Conservation (phyloP, 192 early-diverging fungal species). For the Powellomyces hirtus region DNA sequence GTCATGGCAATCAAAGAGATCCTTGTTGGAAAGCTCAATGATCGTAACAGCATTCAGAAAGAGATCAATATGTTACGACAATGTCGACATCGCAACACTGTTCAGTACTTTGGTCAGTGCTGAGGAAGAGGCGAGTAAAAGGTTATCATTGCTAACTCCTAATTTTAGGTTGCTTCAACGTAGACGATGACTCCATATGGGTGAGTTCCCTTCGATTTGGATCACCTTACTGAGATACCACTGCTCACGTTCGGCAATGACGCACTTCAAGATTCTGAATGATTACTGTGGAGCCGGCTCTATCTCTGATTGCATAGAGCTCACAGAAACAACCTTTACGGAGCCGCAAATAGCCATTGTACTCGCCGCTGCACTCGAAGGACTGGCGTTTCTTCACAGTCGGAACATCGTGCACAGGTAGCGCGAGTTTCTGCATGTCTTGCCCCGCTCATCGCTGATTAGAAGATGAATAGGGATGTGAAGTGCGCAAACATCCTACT, state of each 20-base stretch:
- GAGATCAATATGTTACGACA: constrained; percentile 46
- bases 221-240: neutral
- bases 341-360: constrained; percentile 37
- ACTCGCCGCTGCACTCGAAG: constrained; percentile 36
- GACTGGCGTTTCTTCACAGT: constrained; percentile 39
- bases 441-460: neutral
- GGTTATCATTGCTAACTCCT: neutral
- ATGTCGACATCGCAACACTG: constrained; percentile 43
- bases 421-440: neutral
- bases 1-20: constrained; percentile 45
- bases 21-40: constrained; percentile 30
- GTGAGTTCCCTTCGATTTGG: neutral
- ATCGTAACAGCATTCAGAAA: constrained; percentile 35
- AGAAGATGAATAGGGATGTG: constrained; percentile 21
- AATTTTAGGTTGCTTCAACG: constrained; percentile 8
- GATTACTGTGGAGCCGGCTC: constrained; percentile 50
- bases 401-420: constrained; percentile 40
- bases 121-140: neutral
- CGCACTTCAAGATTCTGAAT: constrained; percentile 31
- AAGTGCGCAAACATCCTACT: constrained; percentile 45
- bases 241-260: neutral
- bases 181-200: constrained; percentile 39
- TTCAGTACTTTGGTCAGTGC: constrained; percentile 47
- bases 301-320: constrained; percentile 36
- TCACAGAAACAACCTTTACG: constrained; percentile 30